Base-by-base conservation (phyloP, 345 rosid genomes). In the Barbarea vulgaris region DNA sequence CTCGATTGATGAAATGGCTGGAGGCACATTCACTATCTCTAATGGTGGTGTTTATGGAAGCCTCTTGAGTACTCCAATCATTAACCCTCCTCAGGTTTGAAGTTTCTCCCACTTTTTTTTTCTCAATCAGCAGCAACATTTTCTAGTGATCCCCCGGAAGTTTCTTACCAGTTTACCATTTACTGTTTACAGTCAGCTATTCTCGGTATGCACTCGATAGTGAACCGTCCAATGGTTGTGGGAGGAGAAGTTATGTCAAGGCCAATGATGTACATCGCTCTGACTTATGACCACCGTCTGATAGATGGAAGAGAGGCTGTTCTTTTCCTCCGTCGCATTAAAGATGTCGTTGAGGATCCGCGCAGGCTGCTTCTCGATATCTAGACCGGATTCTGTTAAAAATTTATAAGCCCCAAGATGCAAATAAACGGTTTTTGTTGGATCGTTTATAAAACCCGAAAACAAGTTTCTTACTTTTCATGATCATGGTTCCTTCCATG, bases 291-390 rank as follows among this genome's bases (percentile, higher is more conserved):
- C 9, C 48, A 44, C 19, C 48, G 48, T 48, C 82, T 91, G 82
- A 89, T 91, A 47, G 97, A 91, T 67, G 97, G 96, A 51, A 91
- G 96, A 85, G 97, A 89, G 86, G 90, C 96, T 0, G 92, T 91
- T 61, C 86, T 88, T 68, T 91, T 89, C 90, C 72, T 89, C 75
- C 92, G 92, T 7, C 92, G 88, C 22, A 91, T 89, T 77, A 87
- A 91, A 66, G 96, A 91, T 34, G 89, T 91, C 0, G 93, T 88
- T 68, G 96, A 91, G 82, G 97, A 91, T 76, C 96, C 93, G 9
- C 86, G 92, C 10, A 84, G 94, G 81, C 81, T 87, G 30, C 91
- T 91, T 11, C 87, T 89, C 14, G 90, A 88, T 36, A 74, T 86
- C 58, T 86, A 81, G 83, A 75, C 28, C 57, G 0, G 12, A 10